These are phyloP conservation scores for Meira miltonrushii DNA, from an alignment of 1,284 basidiomycete genomes.

Conservation along the genomic window DNA sequence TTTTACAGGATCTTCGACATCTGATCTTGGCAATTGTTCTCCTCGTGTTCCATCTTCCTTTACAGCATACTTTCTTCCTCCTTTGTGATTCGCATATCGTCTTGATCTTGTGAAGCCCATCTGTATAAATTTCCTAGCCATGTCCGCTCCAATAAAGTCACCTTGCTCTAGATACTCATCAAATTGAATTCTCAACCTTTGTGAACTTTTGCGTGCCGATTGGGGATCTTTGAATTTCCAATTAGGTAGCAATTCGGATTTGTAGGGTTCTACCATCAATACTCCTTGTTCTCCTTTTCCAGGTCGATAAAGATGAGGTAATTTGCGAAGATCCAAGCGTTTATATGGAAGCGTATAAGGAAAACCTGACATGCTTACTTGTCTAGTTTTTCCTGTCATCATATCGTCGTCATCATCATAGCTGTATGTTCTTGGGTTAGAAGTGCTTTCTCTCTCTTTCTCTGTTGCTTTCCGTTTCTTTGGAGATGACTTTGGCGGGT, in stretches of 20 bases:
- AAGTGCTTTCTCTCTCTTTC: too few species aligned
- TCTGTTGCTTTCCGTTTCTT: too few species aligned
- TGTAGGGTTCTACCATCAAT: constrained; percentile 28
- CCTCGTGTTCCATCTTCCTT: constrained; percentile 11
- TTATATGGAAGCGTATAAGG: constrained; percentile 23
- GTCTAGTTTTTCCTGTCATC: too few species aligned
- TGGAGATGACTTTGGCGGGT: too few species aligned
- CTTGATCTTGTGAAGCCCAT: constrained; percentile 29
- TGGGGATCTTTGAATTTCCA: constrained; percentile 24
- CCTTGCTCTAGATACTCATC: constrained; percentile 16
- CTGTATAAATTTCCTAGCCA: constrained; percentile 11
- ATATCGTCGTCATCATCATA: too few species aligned
- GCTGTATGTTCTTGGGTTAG: too few species aligned
- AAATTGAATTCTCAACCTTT: constrained; percentile 19
- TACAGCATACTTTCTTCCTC: constrained; percentile 22
- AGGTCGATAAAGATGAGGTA: constrained; percentile 25
- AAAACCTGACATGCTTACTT: constrained; percentile 14
- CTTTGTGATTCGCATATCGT: constrained; percentile 27
- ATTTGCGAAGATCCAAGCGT: constrained; percentile 15
- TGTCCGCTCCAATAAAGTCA: constrained; percentile 22
- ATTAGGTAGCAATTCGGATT: constrained; percentile 23
- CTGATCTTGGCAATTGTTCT: neutral
- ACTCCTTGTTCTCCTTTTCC: constrained; percentile 32
- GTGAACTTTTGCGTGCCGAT: constrained; percentile 13
- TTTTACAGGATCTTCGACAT: constrained; percentile 21